Base-by-base conservation (phyloP, 768 basidiomycete genomes). In the Coprinopsis strossmayeri region DNA sequence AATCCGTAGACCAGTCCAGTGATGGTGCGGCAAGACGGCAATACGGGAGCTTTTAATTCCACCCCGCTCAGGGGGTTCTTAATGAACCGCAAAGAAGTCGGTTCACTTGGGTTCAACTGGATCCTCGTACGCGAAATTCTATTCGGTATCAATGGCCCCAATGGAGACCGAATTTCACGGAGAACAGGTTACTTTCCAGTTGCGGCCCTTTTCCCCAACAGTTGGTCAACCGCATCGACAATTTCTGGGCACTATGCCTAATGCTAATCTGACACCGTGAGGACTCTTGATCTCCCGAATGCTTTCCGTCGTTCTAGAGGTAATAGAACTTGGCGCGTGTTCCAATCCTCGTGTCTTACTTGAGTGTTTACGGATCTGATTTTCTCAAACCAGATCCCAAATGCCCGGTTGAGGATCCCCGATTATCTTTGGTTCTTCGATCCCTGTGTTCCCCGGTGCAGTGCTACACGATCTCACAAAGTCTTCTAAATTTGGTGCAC, bases 191-290 rank as follows among this genome's bases (percentile, higher is more conserved):
- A 25, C 11, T 42, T 38, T 17, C 9, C 10, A 11, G 18, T 10
- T 38, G 11, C 35, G 18, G 7, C 18, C 9, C 40, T 24, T 42
- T 18, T 42, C 40, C 10, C 7, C 40, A 18, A 38, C 13, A 17
- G 7, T 38, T 3, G 23, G 35, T 11, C 40, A 42, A 9, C 17
- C 11, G 11, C 18, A 21, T n/a, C n/a, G n/a, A n/a, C n/a, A 25
- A 20, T 28, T 32, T 7, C n/a, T 18, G 18, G 20, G 30, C n/a
- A n/a, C 30, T 45, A 45, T 18, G 43, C 43, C 30, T 32, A 32
- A 28, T 45, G 20, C 43, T 45, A 45, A 28, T 45, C 28, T 45
- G 43, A 45, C 43, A 45, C 18, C 43, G 43, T n/a, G 43, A 45
- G 10, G 30, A 28, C 43, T 18, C 43, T n/a, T 20, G 28, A 45